These are phyloP conservation scores for Cryoendolithus antarcticus DNA, from an alignment of 2,329 filamentous ascomycete species.

Conservation along the genomic window DNA sequence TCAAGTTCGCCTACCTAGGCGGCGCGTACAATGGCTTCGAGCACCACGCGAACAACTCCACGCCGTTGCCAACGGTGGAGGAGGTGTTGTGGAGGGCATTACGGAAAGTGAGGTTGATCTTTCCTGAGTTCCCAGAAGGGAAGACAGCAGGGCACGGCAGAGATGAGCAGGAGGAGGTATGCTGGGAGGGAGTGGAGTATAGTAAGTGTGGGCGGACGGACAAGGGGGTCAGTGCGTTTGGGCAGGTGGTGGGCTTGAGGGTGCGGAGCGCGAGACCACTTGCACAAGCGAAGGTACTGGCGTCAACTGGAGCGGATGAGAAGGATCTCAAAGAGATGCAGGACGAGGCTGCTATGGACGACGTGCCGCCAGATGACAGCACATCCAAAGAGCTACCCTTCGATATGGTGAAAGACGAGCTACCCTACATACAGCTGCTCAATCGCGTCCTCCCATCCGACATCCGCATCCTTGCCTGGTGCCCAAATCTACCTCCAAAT, in stretches of 20 bases:
- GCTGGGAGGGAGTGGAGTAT: constrained; percentile 79
- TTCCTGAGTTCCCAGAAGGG: constrained; percentile 39
- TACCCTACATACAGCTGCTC: constrained; percentile 70
- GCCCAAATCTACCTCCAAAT: constrained; percentile 60
- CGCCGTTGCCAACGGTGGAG: constrained; percentile 69
- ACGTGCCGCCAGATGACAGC: constrained; percentile 5
- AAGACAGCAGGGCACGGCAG: constrained; percentile 3
- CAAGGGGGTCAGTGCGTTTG: constrained; percentile 87
- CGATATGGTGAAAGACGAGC: constrained; percentile 64
- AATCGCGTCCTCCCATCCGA: constrained; percentile 82
- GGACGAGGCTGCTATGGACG: constrained; percentile 7
- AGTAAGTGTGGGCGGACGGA: constrained; percentile 93
- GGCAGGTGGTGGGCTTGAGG: constrained; percentile 76
- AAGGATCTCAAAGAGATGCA: constrained; percentile 8
- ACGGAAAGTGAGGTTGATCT: constrained; percentile 68
- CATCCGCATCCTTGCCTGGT: constrained; percentile 89
- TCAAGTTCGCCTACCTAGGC: constrained; percentile 90
- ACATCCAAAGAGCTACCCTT: constrained; percentile 25
- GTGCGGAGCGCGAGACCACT: constrained; percentile 65
- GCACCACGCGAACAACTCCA: constrained; percentile 59
- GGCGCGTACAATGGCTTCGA: constrained; percentile 89
- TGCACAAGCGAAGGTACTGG: constrained; percentile 9
- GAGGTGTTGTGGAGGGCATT: constrained; percentile 89
- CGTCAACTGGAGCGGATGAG: constrained; percentile 3
- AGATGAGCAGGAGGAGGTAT: constrained; percentile 39